Percentiles rank a stretch among this genome's conserved stretches.
Conservation (phyloP, 768 basidiomycete species). For the Infundibulicybe gibba region DNA sequence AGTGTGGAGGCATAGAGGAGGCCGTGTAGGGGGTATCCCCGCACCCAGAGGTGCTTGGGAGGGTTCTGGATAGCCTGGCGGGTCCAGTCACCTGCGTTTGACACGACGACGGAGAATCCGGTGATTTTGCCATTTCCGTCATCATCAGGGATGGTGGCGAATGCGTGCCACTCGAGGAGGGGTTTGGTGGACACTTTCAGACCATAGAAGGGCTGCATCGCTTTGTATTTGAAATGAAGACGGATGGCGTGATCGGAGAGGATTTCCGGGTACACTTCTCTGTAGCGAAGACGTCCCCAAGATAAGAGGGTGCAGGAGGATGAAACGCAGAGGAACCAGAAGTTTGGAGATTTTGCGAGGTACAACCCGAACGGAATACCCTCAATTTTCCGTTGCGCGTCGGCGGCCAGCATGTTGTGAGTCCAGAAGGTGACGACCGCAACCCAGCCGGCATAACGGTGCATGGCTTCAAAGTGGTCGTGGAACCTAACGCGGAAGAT, state of each 20-base stretch:
- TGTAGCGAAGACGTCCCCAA: constrained; percentile 47
- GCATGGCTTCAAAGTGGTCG: constrained; percentile 51
- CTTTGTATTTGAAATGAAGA: constrained; percentile 46
- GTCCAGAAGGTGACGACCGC: constrained; percentile 48
- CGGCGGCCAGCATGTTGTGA: constrained; percentile 29
- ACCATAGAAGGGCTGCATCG: constrained; percentile 31
- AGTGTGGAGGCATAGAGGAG: constrained; percentile 45
- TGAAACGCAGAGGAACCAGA: constrained; percentile 41
- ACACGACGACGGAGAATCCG: constrained; percentile 50
- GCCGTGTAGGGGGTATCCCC: constrained; percentile 48
- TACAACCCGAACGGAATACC: constrained; percentile 34
- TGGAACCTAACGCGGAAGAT: constrained; percentile 41
- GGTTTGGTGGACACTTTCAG: constrained; percentile 32
- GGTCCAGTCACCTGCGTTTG: constrained; percentile 58
- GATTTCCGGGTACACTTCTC: constrained; percentile 43
- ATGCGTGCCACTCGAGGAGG: constrained; percentile 48
- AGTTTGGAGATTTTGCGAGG: constrained; percentile 39
- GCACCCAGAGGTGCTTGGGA: constrained; percentile 49
- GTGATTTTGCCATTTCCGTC: constrained; percentile 26
- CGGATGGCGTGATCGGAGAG: constrained; percentile 53
- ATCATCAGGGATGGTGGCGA: constrained; percentile 20
- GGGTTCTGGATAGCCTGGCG: constrained; percentile 42
- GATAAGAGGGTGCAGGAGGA: constrained; percentile 41
- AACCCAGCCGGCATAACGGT: constrained; percentile 54
- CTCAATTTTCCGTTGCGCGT: constrained; percentile 30